Base-by-base conservation (phyloP, 805 yeast species). In the Maudiozyma serrabonitensis region DNA sequence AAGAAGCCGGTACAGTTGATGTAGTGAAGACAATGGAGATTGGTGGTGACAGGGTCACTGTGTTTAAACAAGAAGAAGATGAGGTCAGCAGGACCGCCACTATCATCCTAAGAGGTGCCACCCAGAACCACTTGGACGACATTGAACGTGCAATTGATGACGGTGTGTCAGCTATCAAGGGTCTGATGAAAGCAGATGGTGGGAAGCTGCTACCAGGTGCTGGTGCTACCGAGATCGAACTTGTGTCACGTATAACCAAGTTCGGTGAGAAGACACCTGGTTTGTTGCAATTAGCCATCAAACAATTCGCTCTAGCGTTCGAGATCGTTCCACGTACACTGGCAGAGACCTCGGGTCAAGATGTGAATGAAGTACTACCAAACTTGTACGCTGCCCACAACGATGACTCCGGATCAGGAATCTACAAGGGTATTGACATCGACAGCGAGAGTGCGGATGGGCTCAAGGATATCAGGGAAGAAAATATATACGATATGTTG, bases 111-210 rank as follows among this genome's bases (percentile, higher is more conserved):
- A 80, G 99, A 69, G 99, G 99, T 49, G 99, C 99, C 41, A 93
- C 99, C 6, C 91, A 88, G 69, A 90, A 87, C 70, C 80, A 78
- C 65, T 73, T 93, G 64, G 99, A 93, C 63, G 98, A 93, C 66
- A 79, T 93, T 52, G 99, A 93, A 73, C 81, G 99, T 63, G 95
- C 98, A 46, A 87, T 93, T 54, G 98, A 93, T 64, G 99, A 93
- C 62, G 97, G 98, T 63, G 95, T 93, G 45, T 79, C 87, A 52
- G 87, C 95, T 32, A 80, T 91, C 57, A 93, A 93, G 71, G 90
- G 96, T 1, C 75, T 93, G 55, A 76, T 91, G 58, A 85, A 84
- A 68, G 91, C 86, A 64, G 67, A 75, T 45, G 95, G 91, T 66
- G 72, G 78, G 46, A 75, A 87, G 54, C 75, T 91, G 56, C 75